These are phyloP conservation scores for Trypanosoma brucei DNA, from an alignment of 208 protist genomes.

Conservation along the genomic window DNA sequence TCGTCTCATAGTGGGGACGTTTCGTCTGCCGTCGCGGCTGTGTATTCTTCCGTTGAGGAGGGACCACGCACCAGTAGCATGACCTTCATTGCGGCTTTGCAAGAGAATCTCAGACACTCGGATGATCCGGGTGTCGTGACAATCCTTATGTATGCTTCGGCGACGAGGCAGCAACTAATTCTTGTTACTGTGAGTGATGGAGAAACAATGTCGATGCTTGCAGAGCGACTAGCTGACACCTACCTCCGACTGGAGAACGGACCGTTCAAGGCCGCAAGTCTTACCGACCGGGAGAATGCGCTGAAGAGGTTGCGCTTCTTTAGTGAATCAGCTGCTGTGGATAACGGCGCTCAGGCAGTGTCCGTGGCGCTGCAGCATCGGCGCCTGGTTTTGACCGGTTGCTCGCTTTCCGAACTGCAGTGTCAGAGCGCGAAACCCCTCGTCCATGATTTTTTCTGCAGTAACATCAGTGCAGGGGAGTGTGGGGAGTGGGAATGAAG, in stretches of 20 bases:
- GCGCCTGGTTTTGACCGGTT: constrained; percentile 32
- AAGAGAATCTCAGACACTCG: constrained; percentile 32
- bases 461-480: constrained; percentile 5
- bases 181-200: constrained; percentile 25
- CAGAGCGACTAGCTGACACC: constrained; percentile 22
- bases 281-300: constrained; percentile 12
- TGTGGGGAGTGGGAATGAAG: background rate
- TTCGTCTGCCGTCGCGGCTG: constrained; percentile 30
- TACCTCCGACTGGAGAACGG: constrained; percentile 36
- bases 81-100: constrained; percentile 30
- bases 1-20: constrained; percentile 21
- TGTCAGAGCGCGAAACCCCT: constrained; percentile 6
- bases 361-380: constrained; percentile 23
- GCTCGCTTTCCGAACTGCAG: constrained; percentile 22
- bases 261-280: constrained; percentile 30
- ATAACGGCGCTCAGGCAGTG: constrained; percentile 6
- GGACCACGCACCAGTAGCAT: constrained; percentile 27
- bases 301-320: constrained; percentile 25
- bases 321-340: constrained; percentile 28
- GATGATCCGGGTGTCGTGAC: constrained; percentile 29
- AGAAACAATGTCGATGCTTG: constrained; percentile 35
- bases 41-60: constrained; percentile 36
- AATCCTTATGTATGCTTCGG: constrained; percentile 36
- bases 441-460: constrained; percentile 32
- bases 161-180: constrained; percentile 32